These are phyloP conservation scores for Lichtheimia hyalospora DNA, from an alignment of 371 early-diverging fungal species.

Conservation along the genomic window DNA sequence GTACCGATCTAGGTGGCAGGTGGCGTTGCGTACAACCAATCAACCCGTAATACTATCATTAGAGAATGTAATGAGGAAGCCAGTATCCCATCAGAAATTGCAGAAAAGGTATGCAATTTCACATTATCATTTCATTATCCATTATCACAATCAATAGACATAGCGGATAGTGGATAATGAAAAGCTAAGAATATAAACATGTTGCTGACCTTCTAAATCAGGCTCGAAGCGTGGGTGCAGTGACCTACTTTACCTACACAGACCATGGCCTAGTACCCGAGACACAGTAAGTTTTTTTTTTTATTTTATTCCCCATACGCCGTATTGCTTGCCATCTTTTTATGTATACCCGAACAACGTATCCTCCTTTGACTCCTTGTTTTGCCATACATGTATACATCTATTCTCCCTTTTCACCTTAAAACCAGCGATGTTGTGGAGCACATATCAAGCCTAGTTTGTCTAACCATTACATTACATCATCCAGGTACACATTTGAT, in stretches of 20 bases:
- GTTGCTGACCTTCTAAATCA: conserved; percentile 5
- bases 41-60: conserved; percentile 65
- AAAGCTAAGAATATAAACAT: too few species aligned
- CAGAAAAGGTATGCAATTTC: conserved; percentile 17
- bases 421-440: background rate
- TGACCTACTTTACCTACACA: conserved; percentile 69
- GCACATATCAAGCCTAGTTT: too few species aligned
- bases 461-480: too few species aligned
- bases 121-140: too few species aligned
- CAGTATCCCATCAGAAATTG: conserved; percentile 59
- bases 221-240: conserved; percentile 59
- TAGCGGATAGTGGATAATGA: too few species aligned
- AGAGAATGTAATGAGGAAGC: conserved; percentile 94
- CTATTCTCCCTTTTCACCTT: background rate
- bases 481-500: conserved; percentile 75
- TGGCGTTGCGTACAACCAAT: conserved; percentile 73
- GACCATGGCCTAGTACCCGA: conserved; percentile 67
- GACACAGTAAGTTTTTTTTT: conserved; percentile 55
- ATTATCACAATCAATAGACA: too few species aligned
- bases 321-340: too few species aligned
- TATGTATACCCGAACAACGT: too few species aligned
- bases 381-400: too few species aligned
- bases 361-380: too few species aligned
- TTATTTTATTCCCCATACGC: too few species aligned
- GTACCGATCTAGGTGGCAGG: conserved; percentile 64